Base-by-base conservation (phyloP, 768 basidiomycete genomes). In the Terana coerulea region DNA sequence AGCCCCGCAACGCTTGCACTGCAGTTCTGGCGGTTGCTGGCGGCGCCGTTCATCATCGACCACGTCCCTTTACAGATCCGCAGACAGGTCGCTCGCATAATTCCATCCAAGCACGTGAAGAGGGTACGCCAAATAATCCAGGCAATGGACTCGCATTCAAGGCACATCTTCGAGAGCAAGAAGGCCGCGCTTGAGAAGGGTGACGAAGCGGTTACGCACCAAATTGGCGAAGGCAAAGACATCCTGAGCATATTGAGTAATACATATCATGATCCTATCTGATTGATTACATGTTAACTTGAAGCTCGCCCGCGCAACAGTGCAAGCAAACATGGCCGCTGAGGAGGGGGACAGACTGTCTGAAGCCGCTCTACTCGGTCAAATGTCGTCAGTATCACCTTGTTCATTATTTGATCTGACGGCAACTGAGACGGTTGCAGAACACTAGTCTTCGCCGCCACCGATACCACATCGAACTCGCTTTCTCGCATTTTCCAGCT, bases 71-170 rank as follows among this genome's bases (percentile, higher is more conserved):
- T 67, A 1, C 44, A 43, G n/a, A 60, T 75, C 31, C 62, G 69
- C 11, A 61, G 68, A 19, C 61, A 59, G 37, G 12, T 75, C 1
- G 58, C 71, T 1, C 58, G 69, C 42, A 31, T 61, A 29, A 39
- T 68, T 15, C 75, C 75, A 0, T 67, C 59, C 50, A 59, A 61
- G 36, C 40, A 53, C 8, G 34, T 72, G 7, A 66, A 68, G n/a
- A 47, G 60, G 3, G 24, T 75, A 12, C 59, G 69, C 42, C 64
- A 67, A 11, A 63, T 74, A 12, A 49, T 42, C 5, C 54, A 61
- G 15, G 54, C 44, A 5, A 47, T 64, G 40, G 37, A 47, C 14
- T 14, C 10, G 12, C 30, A 43, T 2, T 53, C 61, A 0, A 22
- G 28, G 24, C 50, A 47, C 29, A 61, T 64, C 17, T 59, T 37